Evolutionary conservation across 2,329 filamentous ascomycete species (phyloP).

Genomic region (Epichloe bromicola): DNA sequence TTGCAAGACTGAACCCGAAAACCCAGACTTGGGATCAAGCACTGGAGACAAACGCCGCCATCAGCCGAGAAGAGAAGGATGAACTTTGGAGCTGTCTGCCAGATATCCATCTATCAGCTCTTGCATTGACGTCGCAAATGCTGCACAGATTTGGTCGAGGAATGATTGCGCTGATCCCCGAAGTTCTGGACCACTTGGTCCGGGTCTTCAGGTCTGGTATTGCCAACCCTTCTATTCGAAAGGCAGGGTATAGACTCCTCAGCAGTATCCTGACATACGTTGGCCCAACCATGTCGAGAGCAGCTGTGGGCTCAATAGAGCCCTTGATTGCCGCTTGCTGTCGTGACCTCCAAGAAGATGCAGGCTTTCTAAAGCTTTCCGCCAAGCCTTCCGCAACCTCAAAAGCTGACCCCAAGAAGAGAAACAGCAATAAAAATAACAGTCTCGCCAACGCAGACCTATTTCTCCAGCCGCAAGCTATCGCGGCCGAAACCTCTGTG

Average conservation of each 20-base stretch:
- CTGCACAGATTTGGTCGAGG: constrained; percentile 43
- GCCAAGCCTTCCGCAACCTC: constrained; percentile 19
- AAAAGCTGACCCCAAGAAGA: constrained; percentile 16
- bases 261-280: constrained; percentile 43
- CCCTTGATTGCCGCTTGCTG: constrained; percentile 56
- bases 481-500: constrained; percentile 17
- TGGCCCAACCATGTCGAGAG: constrained; percentile 54
- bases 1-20: constrained; percentile 40
- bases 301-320: constrained; percentile 49
- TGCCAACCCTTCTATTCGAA: constrained; percentile 40
- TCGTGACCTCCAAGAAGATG: constrained; percentile 52
- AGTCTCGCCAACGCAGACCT: constrained; percentile 54
- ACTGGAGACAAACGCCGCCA: constrained; percentile 56
- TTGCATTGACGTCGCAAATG: constrained; percentile 48
- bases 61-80: constrained; percentile 70
- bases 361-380: constrained; percentile 31
- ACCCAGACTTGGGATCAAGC: constrained; percentile 34
- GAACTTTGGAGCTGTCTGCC: constrained; percentile 63
- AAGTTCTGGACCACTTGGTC: constrained; percentile 55
- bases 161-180: constrained; percentile 46
- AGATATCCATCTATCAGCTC: constrained; percentile 57
- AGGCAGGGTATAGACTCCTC: constrained; percentile 46
- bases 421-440: constrained; percentile 17
- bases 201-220: constrained; percentile 55
- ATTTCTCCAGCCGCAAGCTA: constrained; percentile 40